These are phyloP conservation scores for Phytophthora pini DNA, from an alignment of 352 stramenopile genomes.

Conservation along the genomic window DNA sequence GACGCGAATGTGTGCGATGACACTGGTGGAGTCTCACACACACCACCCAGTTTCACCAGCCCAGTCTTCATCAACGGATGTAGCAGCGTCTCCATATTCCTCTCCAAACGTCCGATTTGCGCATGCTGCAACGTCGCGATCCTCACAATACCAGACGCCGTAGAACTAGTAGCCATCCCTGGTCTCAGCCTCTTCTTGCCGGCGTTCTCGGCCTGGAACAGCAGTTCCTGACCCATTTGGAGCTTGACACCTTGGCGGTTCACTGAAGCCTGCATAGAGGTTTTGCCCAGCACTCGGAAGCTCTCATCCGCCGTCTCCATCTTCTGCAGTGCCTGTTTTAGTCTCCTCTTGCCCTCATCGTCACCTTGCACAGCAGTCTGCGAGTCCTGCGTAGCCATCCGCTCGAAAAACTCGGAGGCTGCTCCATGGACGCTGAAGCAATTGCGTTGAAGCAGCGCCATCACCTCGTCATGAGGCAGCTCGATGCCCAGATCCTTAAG, in stretches of 20 bases:
- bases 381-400: conserved; percentile 24
- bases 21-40: conserved; percentile 53
- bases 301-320: conserved; percentile 7
- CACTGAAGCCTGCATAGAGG: conserved; percentile 50
- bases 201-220: conserved; percentile 73
- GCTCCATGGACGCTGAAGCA: conserved; percentile 77
- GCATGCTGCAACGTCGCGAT: conserved; percentile 52
- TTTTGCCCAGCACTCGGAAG: conserved; percentile 59
- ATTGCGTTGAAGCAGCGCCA: conserved; percentile 69
- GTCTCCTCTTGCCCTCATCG: conserved; percentile 27
- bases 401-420: conserved; percentile 82
- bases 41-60: conserved; percentile 51
- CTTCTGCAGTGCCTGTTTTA: conserved; percentile 38
- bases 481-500: conserved; percentile 80
- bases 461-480: conserved; percentile 55
- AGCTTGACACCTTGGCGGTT: conserved; percentile 55
- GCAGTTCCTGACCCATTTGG: conserved; percentile 48
- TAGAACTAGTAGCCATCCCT: conserved; percentile 14
- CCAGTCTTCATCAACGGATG: conserved; percentile 71
- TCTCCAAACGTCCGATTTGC: conserved; percentile 67
- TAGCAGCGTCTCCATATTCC: conserved; percentile 64
- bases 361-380: conserved; percentile 11
- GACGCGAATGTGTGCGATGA: conserved; percentile 72
- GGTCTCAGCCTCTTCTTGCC: conserved; percentile 68
- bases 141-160: conserved; percentile 55